Conservation (phyloP, 78 protist species). For the Dictyostelium purpureum region DNA sequence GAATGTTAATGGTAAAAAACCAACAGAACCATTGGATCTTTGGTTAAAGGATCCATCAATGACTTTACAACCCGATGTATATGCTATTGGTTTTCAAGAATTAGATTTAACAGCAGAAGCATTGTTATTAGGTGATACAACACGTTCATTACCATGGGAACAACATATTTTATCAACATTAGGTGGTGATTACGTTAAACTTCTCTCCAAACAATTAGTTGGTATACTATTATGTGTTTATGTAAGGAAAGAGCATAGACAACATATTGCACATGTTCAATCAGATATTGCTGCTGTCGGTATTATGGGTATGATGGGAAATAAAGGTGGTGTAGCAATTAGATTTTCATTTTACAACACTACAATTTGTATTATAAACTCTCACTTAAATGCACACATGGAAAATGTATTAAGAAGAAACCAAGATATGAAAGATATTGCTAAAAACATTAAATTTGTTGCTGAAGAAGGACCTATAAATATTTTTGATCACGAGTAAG, state of each 20-base stretch:
- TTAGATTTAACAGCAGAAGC: slow-evolving; percentile 86
- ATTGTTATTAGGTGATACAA: slow-evolving; percentile 64
- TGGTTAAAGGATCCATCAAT: slow-evolving; percentile 39
- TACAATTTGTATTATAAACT: slow-evolving; percentile 80
- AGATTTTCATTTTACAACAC: slow-evolving; percentile 84
- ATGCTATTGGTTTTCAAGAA: slow-evolving; percentile 87
- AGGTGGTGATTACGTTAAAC: slow-evolving; percentile 72
- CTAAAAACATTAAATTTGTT: slow-evolving; percentile 10
- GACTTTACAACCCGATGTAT: slow-evolving; percentile 66
- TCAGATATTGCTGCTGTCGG: slow-evolving; percentile 81
- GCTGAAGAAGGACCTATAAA: slow-evolving; percentile 25
- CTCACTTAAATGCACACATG: slow-evolving; percentile 97
- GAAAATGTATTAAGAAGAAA: slow-evolving; percentile 85
- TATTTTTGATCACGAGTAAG: slow-evolving; percentile 82
- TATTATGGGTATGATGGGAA: slow-evolving; percentile 92
- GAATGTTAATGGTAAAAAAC: slow-evolving; percentile 89
- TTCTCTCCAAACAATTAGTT: slow-evolving; percentile 73
- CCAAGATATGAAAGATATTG: slow-evolving; percentile 87
- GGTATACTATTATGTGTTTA: slow-evolving; percentile 87
- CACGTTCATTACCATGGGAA: slow-evolving; percentile 83
- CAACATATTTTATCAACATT: slow-evolving; percentile 10
- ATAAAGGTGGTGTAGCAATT: slow-evolving; percentile 95
- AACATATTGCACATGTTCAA: slow-evolving; percentile 56
- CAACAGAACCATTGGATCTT: slow-evolving; percentile 60
- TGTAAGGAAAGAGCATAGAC: slow-evolving; percentile 51